phyloP scores from a whole-genome alignment of 257 asterid genomes.

The Lycium ferocissimum region DNA sequence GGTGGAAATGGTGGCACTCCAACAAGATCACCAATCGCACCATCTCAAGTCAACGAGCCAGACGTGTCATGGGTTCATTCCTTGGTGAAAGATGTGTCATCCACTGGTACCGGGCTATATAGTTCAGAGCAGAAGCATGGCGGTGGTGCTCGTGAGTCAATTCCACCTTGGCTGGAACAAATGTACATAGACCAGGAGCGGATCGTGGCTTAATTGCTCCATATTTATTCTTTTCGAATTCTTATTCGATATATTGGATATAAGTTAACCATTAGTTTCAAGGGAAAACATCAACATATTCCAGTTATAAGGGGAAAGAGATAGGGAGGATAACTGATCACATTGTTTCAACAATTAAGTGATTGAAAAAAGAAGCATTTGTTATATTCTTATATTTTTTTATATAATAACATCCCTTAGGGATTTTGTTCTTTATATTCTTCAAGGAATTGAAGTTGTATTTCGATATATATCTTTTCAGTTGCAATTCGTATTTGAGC shows the following conservation, averaged over 20 bases:
- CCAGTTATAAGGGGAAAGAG: constrained; percentile 1
- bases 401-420: neutral
- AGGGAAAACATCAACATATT: constrained; percentile 16
- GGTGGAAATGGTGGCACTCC: constrained; percentile 32
- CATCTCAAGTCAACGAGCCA: constrained; percentile 51
- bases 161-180: constrained; percentile 80
- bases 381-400: constrained; percentile 23
- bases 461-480: constrained; percentile 6
- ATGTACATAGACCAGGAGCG: constrained; percentile 91
- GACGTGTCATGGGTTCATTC: constrained; percentile 90
- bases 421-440: constrained; percentile 16
- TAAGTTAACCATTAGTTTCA: constrained; percentile 25
- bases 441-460: constrained; percentile 9
- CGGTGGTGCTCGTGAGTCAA: constrained; percentile 43
- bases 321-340: constrained; percentile 31
- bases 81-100: constrained; percentile 67
- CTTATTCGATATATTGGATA: constrained; percentile 27
- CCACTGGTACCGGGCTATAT: constrained; percentile 44
- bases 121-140: constrained; percentile 47
- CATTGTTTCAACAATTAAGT: constrained; percentile 32
- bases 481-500: neutral
- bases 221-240: constrained; percentile 26
- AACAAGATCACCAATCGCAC: constrained; percentile 18
- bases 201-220: constrained; percentile 60
- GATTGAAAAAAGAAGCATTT: constrained; percentile 19